Conservation (phyloP, 805 yeast species). For the Candida morakotiae region DNA sequence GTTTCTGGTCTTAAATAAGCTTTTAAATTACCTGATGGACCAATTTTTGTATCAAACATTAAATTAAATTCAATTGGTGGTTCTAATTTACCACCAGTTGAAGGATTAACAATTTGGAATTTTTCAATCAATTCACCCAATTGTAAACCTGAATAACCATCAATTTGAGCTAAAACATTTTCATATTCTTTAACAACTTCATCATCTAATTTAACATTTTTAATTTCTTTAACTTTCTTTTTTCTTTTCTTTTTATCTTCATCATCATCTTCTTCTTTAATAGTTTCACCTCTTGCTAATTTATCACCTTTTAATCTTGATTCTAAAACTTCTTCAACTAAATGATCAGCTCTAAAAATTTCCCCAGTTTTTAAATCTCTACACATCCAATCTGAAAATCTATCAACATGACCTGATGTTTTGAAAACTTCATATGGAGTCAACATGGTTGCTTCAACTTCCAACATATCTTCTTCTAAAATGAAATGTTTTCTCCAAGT, state of each 20-base stretch:
- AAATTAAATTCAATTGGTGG: conserved; percentile 93
- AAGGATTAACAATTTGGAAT: conserved; percentile 87
- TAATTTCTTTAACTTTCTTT: conserved; percentile 94
- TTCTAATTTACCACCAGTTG: conserved; percentile 78
- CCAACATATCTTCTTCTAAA: conserved; percentile 97
- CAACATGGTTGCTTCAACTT: conserved; percentile 96
- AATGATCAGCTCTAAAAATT: conserved; percentile 97
- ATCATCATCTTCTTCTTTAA: conserved; percentile 50
- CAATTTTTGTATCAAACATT: conserved; percentile 99
- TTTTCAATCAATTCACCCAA: conserved; percentile 84
- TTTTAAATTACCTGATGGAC: conserved; percentile 94
- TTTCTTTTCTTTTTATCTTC: conserved; percentile 68
- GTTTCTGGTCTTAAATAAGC: conserved; percentile 98
- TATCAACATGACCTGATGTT: conserved; percentile 99
- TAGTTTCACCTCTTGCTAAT: conserved; percentile 83
- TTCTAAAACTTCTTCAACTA: conserved; percentile 96
- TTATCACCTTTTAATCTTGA: conserved; percentile 94
- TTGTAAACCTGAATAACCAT: conserved; percentile 90
- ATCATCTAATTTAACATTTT: conserved; percentile 83
- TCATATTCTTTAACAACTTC: conserved; percentile 76
- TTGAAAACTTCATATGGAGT: conserved; percentile 97
- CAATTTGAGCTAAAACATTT: conserved; percentile 84
- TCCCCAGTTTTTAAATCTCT: conserved; percentile 94
- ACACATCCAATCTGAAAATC: conserved; percentile 99
- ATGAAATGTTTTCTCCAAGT: conserved; percentile 97